Conservation (phyloP, 805 yeast genomes). For the Yarrowia phangngaensis region DNA sequence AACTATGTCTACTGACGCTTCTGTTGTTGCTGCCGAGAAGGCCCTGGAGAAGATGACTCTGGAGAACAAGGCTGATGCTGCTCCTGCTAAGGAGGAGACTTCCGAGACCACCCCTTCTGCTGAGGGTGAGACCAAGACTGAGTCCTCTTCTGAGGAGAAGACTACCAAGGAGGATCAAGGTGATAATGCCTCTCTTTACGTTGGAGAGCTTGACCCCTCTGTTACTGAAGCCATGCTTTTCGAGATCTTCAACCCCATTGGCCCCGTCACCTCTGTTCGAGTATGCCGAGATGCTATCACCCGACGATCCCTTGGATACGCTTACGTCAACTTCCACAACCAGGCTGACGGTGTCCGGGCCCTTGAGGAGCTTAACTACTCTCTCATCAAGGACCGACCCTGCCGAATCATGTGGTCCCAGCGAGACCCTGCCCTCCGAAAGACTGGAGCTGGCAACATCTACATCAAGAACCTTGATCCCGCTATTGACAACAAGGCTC, state of each 20-base stretch:
- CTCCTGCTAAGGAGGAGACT: conserved; percentile 33
- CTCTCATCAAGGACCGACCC: conserved; percentile 88
- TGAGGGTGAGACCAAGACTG: conserved; percentile 54
- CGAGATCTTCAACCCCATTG: conserved; percentile 91
- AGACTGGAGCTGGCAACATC: conserved; percentile 92
- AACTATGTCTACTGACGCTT: conserved; percentile 38
- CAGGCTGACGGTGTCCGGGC: conserved; percentile 89
- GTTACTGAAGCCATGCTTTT: conserved; percentile 93
- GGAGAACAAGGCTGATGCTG: conserved; percentile 31
- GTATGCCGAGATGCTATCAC: conserved; percentile 98
- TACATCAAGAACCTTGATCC: conserved; percentile 98
- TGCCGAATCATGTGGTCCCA: conserved; percentile 99
- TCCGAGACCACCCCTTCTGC: conserved; percentile 46
- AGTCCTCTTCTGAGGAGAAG: conserved; percentile 42
- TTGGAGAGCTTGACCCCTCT: conserved; percentile 90
- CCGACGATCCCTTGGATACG: conserved; percentile 95
- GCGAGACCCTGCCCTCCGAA: conserved; percentile 94
- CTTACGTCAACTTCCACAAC: conserved; percentile 93
- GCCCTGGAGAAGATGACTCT: conserved; percentile 40
- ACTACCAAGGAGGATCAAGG: conserved; percentile 32
- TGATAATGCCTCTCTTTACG: conserved; percentile 81
- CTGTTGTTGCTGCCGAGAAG: conserved; percentile 40
- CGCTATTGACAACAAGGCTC: conserved; percentile 96
- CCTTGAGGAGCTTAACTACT: conserved; percentile 90
- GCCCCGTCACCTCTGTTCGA: conserved; percentile 94